Base-by-base conservation (phyloP, 148 eudicot genomes). In the Arctostaphylos glauca region DNA sequence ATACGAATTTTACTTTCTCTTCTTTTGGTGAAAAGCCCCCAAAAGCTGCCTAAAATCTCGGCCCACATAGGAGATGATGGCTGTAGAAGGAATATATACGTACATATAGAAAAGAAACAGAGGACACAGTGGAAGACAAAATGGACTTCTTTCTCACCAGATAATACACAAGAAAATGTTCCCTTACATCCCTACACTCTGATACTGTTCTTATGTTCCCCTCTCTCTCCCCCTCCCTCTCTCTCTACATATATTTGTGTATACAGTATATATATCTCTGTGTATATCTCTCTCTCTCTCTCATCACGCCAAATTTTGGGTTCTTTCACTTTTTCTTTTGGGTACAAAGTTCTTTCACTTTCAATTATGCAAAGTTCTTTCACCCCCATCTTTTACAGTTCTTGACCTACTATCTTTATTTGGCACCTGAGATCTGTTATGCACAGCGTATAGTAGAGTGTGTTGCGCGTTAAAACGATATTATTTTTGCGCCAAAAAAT, bases 111-210 rank as follows among this genome's bases (percentile, higher is more conserved):
- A 18, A 50, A 41, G 9, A 68, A 43, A 31, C 4, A 46, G 3
- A 70, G 7, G 13, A 7, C 7, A 2, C 38, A 56, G 14, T 47
- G 80, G 80, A 79, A 64, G 83, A 87, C 87, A 87, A 87, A 84
- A 82, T 80, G 86, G 70, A 79, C 21, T 53, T 83, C 79, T 49
- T 46, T 31, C 21, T 81, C 73, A 46, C 74, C 80, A 62, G 81
- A 67, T 47, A 41, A 84, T 43, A 68, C 76, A 80, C 55, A 80
- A 75, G 66, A 71, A 72, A 52, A 60, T 86, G 91, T 89, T 83
- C 83, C 89, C 91, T 82, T 53, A 3, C 59, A 76, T 78, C 86
- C 89, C 86, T 77, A 87, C 91, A 87, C 15, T 12, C 41, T 31
- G 15, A 21, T 23, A 50, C 84, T 84, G 84, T 72, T 82, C 56